Base-by-base conservation (phyloP, 1,284 basidiomycete genomes). In the Fomitopsis schrenkii region DNA sequence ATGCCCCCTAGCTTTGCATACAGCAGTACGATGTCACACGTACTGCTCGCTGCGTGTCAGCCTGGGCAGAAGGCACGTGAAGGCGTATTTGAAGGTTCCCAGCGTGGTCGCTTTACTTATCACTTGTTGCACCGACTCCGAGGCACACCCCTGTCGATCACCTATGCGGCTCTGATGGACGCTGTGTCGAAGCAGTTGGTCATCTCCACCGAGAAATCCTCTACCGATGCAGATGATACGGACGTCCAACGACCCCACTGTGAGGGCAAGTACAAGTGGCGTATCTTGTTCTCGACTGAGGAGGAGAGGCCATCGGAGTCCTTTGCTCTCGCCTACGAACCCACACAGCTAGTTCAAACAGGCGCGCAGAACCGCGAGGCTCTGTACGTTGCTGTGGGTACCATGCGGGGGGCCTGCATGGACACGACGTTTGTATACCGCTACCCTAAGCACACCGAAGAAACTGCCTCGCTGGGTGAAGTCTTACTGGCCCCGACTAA, bases 41-140 rank as follows among this genome's bases (percentile, higher is more conserved):
- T 64, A 10, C 55, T 64, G 12, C 56, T 64, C 5, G 61, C 63
- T n/a, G 63, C 63, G 1, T 64, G 63, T 35, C 54, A 44, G 9
- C 41, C 42, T 8, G 26, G 38, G 19, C 59, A 64, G 26, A 9
- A 30, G 17, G 63, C 63, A 1, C 35, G 30, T 5, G 63, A 62
- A 36, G 3, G 15, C 42, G 26, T 19, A 5, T 2, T 5, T 2
- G 1, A 4, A 6, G 35, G 57, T 7, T 10, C 6, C 9, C 12
- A 7, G 2, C 22, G 46, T 30, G 33, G 57, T 17, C 28, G 15
- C 2, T 53, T 54, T 30, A 44, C 45, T 10, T 6, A 30, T 15
- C 26, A 48, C 45, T 14, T 62, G 57, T 9, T 52, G 36, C 17
- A 28, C 2, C 10, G 26, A 5, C n/a, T 58, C 8, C 14, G 57